These are phyloP conservation scores for Didymella pomorum DNA, from an alignment of 2,329 filamentous ascomycete genomes.

Conservation along the genomic window DNA sequence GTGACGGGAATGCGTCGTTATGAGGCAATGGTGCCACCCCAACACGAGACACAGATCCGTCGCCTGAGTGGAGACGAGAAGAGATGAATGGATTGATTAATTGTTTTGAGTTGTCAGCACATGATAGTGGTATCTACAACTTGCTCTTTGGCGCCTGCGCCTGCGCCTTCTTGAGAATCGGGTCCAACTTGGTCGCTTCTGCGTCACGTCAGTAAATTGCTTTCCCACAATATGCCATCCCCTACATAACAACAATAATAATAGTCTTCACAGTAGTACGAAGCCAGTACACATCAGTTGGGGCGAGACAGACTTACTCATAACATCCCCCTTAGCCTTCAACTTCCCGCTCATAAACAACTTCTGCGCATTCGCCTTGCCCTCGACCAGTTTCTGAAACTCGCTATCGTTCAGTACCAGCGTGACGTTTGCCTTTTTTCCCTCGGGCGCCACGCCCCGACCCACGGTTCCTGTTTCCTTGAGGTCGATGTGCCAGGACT, in stretches of 20 bases:
- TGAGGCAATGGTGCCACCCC: no score
- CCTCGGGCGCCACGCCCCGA: slow-evolving; percentile 72
- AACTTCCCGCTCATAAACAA: slow-evolving; percentile 98
- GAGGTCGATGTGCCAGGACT: slow-evolving; percentile 94
- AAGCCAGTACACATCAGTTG: no score
- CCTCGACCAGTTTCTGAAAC: slow-evolving; percentile 81
- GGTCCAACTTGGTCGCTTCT: slow-evolving; percentile 88
- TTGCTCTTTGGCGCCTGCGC: slow-evolving; percentile 42
- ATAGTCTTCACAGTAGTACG: no score
- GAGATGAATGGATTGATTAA: not conserved
- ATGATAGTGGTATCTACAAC: slow-evolving; percentile 37
- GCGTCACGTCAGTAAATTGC: no score
- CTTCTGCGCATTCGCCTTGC: slow-evolving; percentile 92
- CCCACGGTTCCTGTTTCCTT: slow-evolving; percentile 87
- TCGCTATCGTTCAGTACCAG: slow-evolving; percentile 83
- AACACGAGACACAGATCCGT: no score
- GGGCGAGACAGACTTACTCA: slow-evolving; percentile 66
- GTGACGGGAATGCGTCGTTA: no score
- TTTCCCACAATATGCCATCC: no score
- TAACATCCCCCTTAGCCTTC: slow-evolving; percentile 97
- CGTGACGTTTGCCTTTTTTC: slow-evolving; percentile 88
- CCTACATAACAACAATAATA: no score
- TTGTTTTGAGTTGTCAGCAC: not conserved
- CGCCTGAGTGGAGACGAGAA: no score
- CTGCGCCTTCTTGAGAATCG: slow-evolving; percentile 64